Evolutionary conservation across 306 rosid genomes (phyloP).

Genomic region (Corylus heterophylla): DNA sequence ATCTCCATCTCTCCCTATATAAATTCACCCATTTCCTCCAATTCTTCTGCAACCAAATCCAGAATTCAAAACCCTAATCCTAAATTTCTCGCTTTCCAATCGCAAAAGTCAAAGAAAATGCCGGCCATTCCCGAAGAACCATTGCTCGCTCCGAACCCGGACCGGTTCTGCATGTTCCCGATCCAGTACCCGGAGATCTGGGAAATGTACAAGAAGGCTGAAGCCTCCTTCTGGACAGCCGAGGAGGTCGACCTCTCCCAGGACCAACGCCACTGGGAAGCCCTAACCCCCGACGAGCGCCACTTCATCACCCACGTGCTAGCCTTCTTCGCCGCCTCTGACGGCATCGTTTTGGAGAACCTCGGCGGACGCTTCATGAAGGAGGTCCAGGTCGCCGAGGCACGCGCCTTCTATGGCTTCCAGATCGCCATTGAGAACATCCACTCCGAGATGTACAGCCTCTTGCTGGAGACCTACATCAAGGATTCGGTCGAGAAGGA

Average conservation of each 20-base stretch:
- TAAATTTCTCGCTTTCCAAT: not conserved
- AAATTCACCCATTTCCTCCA: constrained; percentile 3
- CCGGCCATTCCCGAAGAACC: constrained; percentile 82
- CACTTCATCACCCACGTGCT: constrained; percentile 77
- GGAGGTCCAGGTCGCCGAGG: constrained; percentile 76
- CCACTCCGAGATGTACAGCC: constrained; percentile 93
- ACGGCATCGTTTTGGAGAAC: constrained; percentile 84
- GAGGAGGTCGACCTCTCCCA: constrained; percentile 83
- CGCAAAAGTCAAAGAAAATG: constrained; percentile 27
- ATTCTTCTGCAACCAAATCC: not conserved
- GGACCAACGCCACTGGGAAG: constrained; percentile 59
- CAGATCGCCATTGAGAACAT: constrained; percentile 87
- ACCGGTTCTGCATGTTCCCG: constrained; percentile 93
- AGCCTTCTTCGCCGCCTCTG: constrained; percentile 92
- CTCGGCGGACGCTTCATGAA: constrained; percentile 85
- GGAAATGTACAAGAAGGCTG: constrained; percentile 96
- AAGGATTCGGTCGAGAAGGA: constrained; percentile 56
- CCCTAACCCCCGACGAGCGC: constrained; percentile 60
- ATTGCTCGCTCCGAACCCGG: constrained; percentile 64
- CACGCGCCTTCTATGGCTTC: constrained; percentile 89
- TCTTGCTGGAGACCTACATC: constrained; percentile 72
- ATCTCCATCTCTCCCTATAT: constrained; percentile 11
- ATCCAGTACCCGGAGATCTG: constrained; percentile 81
- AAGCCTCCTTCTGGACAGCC: constrained; percentile 90
- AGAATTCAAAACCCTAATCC: no score